Conservation (phyloP, 1,139 yeast genomes). For the Nadsonia starkeyi-henricii region DNA sequence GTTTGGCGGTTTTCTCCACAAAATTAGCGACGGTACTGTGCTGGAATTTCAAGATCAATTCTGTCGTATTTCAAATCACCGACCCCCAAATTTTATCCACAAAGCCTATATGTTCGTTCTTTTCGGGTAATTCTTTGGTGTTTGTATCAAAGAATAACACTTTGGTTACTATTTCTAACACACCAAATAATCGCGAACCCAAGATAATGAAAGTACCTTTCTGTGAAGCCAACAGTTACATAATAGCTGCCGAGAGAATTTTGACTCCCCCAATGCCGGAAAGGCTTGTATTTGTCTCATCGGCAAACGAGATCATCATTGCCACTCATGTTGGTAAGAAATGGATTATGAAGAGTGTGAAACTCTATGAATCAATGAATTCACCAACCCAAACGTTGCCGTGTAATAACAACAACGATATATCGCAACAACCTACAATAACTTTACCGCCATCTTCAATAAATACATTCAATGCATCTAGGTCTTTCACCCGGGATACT, state of each 20-base stretch:
- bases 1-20: conserved; percentile 42
- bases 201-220: conserved; percentile 5
- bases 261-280: conserved; percentile 65
- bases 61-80: background rate
- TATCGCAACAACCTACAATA: background rate
- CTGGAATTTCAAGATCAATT: conserved; percentile 11
- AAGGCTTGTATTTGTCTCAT: conserved; percentile 45
- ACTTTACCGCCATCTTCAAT: background rate
- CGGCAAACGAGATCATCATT: conserved; percentile 40
- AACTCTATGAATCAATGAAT: conserved; percentile 25
- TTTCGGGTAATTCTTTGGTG: conserved; percentile 13
- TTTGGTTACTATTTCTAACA: conserved; percentile 11
- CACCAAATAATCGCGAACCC: background rate
- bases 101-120: conserved; percentile 11
- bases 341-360: conserved; percentile 46
- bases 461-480: background rate
- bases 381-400: background rate
- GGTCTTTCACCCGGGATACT: background rate
- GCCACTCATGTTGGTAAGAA: conserved; percentile 51
- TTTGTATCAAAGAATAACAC: conserved; percentile 12
- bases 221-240: conserved; percentile 7
- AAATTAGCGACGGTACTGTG: conserved; percentile 12
- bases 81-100: conserved; percentile 6
- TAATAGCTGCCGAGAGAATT: conserved; percentile 41
- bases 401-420: background rate